phyloP scores from a whole-genome alignment of 495 filamentous ascomycete species.

The Penicillium coprophilum region DNA sequence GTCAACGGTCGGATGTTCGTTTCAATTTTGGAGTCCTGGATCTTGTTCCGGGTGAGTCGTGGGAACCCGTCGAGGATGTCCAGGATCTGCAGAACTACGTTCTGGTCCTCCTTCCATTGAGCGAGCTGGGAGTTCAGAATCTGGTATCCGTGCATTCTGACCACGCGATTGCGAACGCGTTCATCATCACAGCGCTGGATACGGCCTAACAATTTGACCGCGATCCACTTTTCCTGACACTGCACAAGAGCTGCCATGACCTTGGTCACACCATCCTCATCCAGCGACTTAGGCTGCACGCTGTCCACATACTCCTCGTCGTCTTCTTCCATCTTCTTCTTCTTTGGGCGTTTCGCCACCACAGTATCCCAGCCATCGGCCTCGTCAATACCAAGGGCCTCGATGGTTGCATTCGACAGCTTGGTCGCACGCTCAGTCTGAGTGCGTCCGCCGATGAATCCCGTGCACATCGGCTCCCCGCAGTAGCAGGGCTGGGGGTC shows the following conservation, averaged over 20 bases:
- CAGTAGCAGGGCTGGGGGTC: slow-evolving; percentile 97
- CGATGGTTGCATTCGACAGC: slow-evolving; percentile 83
- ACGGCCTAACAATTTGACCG: slow-evolving; percentile 86
- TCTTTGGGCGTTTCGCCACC: slow-evolving; percentile 82
- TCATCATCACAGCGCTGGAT: slow-evolving; percentile 91
- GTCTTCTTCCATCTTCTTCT: slow-evolving; percentile 91
- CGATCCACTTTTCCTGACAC: slow-evolving; percentile 99
- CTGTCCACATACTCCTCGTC: slow-evolving; percentile 97
- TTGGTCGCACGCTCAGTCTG: slow-evolving; percentile 96
- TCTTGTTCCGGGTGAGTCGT: slow-evolving; percentile 93
- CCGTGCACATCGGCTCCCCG: slow-evolving; percentile 89
- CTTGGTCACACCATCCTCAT: slow-evolving; percentile 88
- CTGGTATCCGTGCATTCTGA: slow-evolving; percentile 95
- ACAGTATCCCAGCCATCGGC: slow-evolving; percentile 87
- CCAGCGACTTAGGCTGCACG: slow-evolving; percentile 76
- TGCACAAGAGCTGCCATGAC: slow-evolving; percentile 99
- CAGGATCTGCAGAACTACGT: slow-evolving; percentile 84
- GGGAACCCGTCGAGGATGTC: slow-evolving; percentile 88
- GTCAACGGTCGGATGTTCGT: slow-evolving; percentile 71
- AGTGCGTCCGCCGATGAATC: slow-evolving; percentile 95
- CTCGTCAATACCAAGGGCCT: slow-evolving; percentile 95
- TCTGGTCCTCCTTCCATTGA: slow-evolving; percentile 82
- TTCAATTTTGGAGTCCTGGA: slow-evolving; percentile 95
- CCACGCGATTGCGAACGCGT: slow-evolving; percentile 79
- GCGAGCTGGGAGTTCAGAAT: slow-evolving; percentile 84